Conservation (phyloP, 176 grass and related monocot species). For the Ananas comosus region DNA sequence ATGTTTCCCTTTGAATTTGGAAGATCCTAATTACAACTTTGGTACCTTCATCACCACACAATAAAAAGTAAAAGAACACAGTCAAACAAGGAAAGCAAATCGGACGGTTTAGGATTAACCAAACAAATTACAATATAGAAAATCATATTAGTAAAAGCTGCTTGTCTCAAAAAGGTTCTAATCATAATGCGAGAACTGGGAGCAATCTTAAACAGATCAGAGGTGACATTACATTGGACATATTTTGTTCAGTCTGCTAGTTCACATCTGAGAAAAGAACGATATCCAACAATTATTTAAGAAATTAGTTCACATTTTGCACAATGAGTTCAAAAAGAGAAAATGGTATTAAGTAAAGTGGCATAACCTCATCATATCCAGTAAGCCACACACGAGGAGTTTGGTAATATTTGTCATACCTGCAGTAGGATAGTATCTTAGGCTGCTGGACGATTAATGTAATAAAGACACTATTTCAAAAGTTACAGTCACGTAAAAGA, state of each 20-base stretch:
- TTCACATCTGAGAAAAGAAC: not conserved
- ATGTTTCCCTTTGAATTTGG: not conserved
- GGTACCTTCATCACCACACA: not conserved
- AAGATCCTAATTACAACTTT: not conserved
- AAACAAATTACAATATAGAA: too few species aligned
- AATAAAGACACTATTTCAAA: not conserved
- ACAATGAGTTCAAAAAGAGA: not conserved
- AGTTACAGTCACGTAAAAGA: not conserved
- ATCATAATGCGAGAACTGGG: too few species aligned
- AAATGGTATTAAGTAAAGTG: slow-evolving; percentile 2
- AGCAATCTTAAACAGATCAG: too few species aligned
- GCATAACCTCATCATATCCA: slow-evolving; percentile 91
- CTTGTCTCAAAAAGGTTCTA: too few species aligned
- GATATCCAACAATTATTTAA: not conserved
- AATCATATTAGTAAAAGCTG: too few species aligned
- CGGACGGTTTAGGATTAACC: too few species aligned
- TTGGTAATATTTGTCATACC: slow-evolving; percentile 96
- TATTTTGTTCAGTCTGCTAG: not conserved
- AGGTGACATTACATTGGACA: not conserved
- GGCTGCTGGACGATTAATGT: not conserved
- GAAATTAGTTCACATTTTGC: not conserved
- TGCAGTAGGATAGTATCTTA: slow-evolving; percentile 29
- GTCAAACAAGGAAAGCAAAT: not conserved
- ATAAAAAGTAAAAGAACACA: not conserved
- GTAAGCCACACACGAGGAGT: slow-evolving; percentile 98